Conservation (phyloP, 805 yeast genomes). For the Lipomyces chichibuensis region DNA sequence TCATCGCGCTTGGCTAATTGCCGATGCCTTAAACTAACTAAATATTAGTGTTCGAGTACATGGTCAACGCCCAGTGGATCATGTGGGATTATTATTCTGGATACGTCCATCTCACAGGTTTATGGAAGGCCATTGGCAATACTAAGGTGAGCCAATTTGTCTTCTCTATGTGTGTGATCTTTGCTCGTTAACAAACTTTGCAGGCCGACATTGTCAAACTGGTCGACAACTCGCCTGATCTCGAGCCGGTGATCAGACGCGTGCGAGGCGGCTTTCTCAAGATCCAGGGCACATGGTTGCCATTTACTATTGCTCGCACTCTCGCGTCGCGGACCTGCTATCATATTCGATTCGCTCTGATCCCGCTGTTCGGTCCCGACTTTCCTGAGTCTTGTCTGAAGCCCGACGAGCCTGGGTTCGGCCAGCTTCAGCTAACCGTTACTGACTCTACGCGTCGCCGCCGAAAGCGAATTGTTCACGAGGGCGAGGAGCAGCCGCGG, state of each 20-base stretch:
- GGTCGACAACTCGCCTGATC: constrained; percentile 63
- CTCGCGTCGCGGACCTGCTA: constrained; percentile 77
- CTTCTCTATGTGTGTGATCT: not conserved
- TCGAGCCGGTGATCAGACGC: constrained; percentile 65
- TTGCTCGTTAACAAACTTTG: not conserved
- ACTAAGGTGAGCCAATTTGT: constrained; percentile 47
- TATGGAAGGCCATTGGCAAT: constrained; percentile 78
- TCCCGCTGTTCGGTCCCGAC: constrained; percentile 76
- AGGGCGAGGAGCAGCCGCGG: constrained; percentile 2
- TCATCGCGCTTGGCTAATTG: too few species aligned
- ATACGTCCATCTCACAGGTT: constrained; percentile 82
- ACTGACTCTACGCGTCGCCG: constrained; percentile 36
- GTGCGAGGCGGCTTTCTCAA: constrained; percentile 89
- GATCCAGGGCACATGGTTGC: constrained; percentile 94
- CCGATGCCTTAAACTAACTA: too few species aligned
- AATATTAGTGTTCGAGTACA: constrained; percentile 75
- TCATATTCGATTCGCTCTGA: constrained; percentile 70
- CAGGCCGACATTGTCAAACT: constrained; percentile 72
- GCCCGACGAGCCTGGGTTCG: constrained; percentile 66
- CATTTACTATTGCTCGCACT: constrained; percentile 65
- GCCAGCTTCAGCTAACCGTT: constrained; percentile 53
- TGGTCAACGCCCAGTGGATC: constrained; percentile 69
- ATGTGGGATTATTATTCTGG: constrained; percentile 88
- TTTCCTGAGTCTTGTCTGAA: constrained; percentile 65
- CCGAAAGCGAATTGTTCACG: constrained; percentile 24